phyloP scores from a whole-genome alignment of 2,329 filamentous ascomycete species.

The Pseudocercospora eumusae region DNA sequence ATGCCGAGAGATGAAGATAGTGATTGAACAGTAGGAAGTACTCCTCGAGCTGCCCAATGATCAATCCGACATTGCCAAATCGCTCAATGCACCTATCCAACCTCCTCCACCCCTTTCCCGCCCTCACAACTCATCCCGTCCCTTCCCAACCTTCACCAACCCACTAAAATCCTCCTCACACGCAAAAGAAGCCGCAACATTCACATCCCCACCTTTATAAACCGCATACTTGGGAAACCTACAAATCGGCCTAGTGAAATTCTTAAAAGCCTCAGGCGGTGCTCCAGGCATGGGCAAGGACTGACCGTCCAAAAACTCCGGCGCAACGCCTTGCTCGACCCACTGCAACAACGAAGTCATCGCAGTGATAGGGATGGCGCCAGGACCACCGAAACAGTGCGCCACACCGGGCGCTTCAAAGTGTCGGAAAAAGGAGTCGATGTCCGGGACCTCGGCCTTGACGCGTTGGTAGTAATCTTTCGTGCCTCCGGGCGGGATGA shows the following conservation, averaged over 20 bases:
- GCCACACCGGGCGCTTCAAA: constrained; percentile 43
- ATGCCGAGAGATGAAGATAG: constrained; percentile 74
- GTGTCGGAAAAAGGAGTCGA: constrained; percentile 40
- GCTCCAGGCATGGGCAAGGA: constrained; percentile 15
- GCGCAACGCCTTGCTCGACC: constrained; percentile 34
- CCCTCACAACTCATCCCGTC: constrained; percentile 23
- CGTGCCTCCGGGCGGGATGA: constrained; percentile 42
- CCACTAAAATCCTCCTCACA: constrained; percentile 24
- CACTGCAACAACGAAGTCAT: constrained; percentile 28
- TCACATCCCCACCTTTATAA: constrained; percentile 26
- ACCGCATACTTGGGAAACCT: constrained; percentile 28
- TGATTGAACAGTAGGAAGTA: constrained; percentile 8
- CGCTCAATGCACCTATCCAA: no score
- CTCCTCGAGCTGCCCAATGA: no score
- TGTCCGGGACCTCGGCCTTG: constrained; percentile 17
- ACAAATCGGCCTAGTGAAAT: constrained; percentile 24
- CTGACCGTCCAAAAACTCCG: constrained; percentile 21
- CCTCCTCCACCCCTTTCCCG: no score
- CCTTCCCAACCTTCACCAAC: not conserved
- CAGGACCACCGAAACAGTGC: constrained; percentile 41
- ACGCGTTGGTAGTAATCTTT: constrained; percentile 42
- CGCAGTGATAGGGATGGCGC: constrained; percentile 28
- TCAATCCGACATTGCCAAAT: no score
- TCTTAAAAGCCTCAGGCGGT: constrained; percentile 8
- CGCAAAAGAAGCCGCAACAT: constrained; percentile 22